These are phyloP conservation scores for Golubevia sp. DNA, from an alignment of 1,284 basidiomycete genomes.

Conservation along the genomic window DNA sequence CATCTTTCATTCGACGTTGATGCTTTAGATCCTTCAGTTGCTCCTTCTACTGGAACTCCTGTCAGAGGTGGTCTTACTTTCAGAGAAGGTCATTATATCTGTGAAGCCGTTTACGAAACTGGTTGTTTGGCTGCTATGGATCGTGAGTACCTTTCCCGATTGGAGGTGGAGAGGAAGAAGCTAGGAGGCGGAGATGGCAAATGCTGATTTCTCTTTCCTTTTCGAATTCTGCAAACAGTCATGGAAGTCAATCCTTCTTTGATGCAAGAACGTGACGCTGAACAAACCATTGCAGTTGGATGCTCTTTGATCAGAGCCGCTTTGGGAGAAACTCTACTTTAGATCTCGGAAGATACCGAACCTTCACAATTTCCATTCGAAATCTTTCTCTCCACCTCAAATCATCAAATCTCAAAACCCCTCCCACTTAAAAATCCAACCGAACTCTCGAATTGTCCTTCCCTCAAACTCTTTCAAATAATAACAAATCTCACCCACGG, in stretches of 20 bases:
- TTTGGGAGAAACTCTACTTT: constrained; percentile 70
- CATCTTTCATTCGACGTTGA: constrained; percentile 98
- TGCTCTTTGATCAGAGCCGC: constrained; percentile 89
- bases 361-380: background rate
- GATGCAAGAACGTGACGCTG: constrained; percentile 70
- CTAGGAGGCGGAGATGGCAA: background rate
- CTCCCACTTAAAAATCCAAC: background rate
- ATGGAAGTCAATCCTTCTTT: constrained; percentile 97
- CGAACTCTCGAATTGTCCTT: background rate
- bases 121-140: constrained; percentile 82
- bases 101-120: constrained; percentile 91
- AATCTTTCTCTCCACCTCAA: background rate
- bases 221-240: constrained; percentile 3
- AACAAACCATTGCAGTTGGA: constrained; percentile 89
- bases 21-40: constrained; percentile 75
- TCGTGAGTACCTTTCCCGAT: constrained; percentile 11
- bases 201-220: background rate
- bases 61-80: constrained; percentile 95
- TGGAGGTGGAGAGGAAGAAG: too few species aligned
- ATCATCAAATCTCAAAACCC: too few species aligned
- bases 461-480: too few species aligned
- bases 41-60: constrained; percentile 71
- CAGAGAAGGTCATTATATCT: constrained; percentile 90
- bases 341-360: background rate
- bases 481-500: too few species aligned